Conservation (phyloP, 2,329 filamentous ascomycete genomes). For the Trichoderma guizhouense region DNA sequence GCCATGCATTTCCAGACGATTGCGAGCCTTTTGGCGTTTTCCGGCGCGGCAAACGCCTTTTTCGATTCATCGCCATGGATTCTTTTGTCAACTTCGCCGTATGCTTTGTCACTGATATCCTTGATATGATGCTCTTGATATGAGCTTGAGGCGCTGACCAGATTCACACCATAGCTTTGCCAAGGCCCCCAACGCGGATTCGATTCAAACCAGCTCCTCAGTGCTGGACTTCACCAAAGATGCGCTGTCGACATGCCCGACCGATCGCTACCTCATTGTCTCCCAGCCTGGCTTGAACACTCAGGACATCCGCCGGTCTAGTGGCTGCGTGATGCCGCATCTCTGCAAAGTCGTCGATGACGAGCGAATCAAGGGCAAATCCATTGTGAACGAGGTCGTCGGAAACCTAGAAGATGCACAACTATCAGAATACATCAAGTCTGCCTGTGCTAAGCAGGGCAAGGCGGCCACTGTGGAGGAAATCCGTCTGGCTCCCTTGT, state of each 20-base stretch:
- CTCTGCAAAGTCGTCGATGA: constrained; percentile 43
- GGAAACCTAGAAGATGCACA: constrained; percentile 44
- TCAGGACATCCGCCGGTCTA: constrained; percentile 58
- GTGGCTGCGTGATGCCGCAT: constrained; percentile 51
- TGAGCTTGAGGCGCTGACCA: constrained; percentile 10
- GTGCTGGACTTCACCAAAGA: constrained; percentile 43
- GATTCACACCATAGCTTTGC: constrained; percentile 30
- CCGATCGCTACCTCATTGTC: constrained; percentile 72
- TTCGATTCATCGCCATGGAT: constrained; percentile 86
- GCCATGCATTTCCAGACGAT: constrained; percentile 26
- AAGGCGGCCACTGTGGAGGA: constrained; percentile 39
- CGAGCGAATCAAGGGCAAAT: constrained; percentile 37
- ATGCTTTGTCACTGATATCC: constrained; percentile 36
- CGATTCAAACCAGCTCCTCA: constrained; percentile 49
- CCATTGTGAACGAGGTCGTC: constrained; percentile 56
- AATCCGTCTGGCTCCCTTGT: constrained; percentile 41
- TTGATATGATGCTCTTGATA: not conserved
- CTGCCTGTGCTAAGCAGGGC: constrained; percentile 42
- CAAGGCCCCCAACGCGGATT: constrained; percentile 32
- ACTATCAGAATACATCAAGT: constrained; percentile 44
- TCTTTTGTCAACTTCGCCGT: constrained; percentile 81
- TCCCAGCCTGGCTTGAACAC: constrained; percentile 72
- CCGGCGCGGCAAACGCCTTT: constrained; percentile 66
- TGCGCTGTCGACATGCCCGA: constrained; percentile 66
- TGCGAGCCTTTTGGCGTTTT: constrained; percentile 51